These are phyloP conservation scores for Malus hybrid DNA, from an alignment of 331 rosid species.

Conservation along the genomic window DNA sequence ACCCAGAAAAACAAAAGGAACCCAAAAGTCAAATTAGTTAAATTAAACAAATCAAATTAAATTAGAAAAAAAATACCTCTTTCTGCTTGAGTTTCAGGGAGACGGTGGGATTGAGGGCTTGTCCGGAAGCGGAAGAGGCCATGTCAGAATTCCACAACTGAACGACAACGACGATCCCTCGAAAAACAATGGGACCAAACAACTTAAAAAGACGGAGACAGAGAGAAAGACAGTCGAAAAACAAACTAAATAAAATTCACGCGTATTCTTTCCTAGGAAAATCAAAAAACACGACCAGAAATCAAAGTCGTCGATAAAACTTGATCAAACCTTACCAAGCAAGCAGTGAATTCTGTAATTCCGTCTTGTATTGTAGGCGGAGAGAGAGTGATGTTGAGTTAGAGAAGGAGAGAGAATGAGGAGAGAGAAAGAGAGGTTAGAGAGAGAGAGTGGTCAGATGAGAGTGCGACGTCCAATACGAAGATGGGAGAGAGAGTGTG, in stretches of 20 bases:
- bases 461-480: background rate
- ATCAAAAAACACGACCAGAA: background rate
- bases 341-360: background rate
- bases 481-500: background rate
- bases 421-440: background rate
- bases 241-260: too few relatives aligned
- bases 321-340: background rate
- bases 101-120: conserved; percentile 10
- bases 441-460: background rate
- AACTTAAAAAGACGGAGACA: background rate
- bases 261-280: background rate
- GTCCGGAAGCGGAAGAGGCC: conserved; percentile 8
- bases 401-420: background rate
- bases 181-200: background rate
- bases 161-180: conserved; percentile 3
- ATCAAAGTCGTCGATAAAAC: background rate
- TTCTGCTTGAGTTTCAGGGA: conserved; percentile 41
- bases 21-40: background rate
- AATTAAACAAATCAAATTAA: background rate
- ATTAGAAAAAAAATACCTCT: conserved; percentile 15
- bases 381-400: background rate
- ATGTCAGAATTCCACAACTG: conserved; percentile 35
- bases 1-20: background rate
- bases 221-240: too few relatives aligned
- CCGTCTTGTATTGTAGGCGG: background rate